A percentile compares a stretch with the other conserved stretches of the same genome.
These are phyloP conservation scores for Aureobasidium sp. DNA, from an alignment of 2,329 filamentous ascomycete species.

Conservation along the genomic window DNA sequence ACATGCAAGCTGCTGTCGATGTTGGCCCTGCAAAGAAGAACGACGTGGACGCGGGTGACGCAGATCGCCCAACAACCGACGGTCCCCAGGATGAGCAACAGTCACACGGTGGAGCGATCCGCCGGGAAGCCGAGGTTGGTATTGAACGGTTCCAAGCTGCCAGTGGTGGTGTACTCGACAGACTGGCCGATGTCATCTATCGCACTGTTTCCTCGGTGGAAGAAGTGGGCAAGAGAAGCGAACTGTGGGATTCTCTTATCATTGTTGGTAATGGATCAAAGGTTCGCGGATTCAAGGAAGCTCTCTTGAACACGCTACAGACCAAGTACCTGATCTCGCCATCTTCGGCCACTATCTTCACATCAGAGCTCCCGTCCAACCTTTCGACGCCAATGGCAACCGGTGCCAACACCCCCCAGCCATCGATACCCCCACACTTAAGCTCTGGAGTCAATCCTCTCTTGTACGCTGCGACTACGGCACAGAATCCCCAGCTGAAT, in stretches of 20 bases:
- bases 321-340: slow-evolving; percentile 85
- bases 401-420: slow-evolving; percentile 79
- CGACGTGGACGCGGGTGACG: slow-evolving; percentile 19
- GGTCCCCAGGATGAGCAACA: slow-evolving; percentile 18
- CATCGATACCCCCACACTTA: slow-evolving; percentile 35
- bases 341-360: slow-evolving; percentile 91
- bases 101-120: slow-evolving; percentile 28
- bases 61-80: slow-evolving; percentile 17
- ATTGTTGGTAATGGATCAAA: slow-evolving; percentile 82
- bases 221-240: slow-evolving; percentile 73
- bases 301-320: slow-evolving; percentile 69
- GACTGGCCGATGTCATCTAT: slow-evolving; percentile 76
- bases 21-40: slow-evolving; percentile 34
- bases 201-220: slow-evolving; percentile 73
- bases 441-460: slow-evolving; percentile 67
- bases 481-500: slow-evolving; percentile 46
- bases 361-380: slow-evolving; percentile 89
- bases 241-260: slow-evolving; percentile 86
- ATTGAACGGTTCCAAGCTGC: slow-evolving; percentile 60
- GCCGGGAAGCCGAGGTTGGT: slow-evolving; percentile 65
- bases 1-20: slow-evolving; percentile 45
- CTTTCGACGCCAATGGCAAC: slow-evolving; percentile 86
- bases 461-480: slow-evolving; percentile 80
- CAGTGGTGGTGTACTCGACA: slow-evolving; percentile 66
- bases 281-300: slow-evolving; percentile 73